Evolutionary conservation across 129 eudicot genomes (phyloP).

Genomic region (Flaveria trinervia): DNA sequence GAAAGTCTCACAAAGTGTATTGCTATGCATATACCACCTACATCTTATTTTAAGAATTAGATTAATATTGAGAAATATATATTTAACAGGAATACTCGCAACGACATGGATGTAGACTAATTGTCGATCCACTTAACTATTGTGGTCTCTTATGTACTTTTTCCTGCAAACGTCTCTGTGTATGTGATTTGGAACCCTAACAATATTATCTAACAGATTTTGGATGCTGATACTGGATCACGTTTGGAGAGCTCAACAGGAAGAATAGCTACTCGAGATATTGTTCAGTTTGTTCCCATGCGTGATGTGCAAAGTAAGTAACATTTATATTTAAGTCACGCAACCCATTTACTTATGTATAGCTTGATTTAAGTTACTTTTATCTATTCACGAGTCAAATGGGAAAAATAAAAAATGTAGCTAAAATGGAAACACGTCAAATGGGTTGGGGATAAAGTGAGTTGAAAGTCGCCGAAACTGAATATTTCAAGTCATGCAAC

Average conservation of each 20-base stretch:
- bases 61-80: neutral
- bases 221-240: constrained; percentile 84
- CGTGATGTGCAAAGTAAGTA: constrained; percentile 76
- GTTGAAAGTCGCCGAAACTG: neutral
- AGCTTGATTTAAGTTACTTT: neutral
- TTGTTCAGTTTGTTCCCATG: constrained; percentile 95
- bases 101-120: neutral
- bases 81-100: neutral
- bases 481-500: neutral
- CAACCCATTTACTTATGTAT: neutral
- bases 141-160: neutral
- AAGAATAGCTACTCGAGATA: constrained; percentile 89
- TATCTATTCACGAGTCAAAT: neutral
- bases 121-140: neutral
- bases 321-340: neutral
- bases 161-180: too few relatives aligned
- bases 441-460: neutral
- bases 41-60: neutral
- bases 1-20: neutral
- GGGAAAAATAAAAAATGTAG: neutral
- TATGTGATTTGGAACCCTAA: neutral
- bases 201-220: constrained; percentile 45
- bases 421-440: neutral
- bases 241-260: constrained; percentile 89
- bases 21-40: neutral